Base-by-base conservation (phyloP, 257 asterid species). In the Rhazya stricta region DNA sequence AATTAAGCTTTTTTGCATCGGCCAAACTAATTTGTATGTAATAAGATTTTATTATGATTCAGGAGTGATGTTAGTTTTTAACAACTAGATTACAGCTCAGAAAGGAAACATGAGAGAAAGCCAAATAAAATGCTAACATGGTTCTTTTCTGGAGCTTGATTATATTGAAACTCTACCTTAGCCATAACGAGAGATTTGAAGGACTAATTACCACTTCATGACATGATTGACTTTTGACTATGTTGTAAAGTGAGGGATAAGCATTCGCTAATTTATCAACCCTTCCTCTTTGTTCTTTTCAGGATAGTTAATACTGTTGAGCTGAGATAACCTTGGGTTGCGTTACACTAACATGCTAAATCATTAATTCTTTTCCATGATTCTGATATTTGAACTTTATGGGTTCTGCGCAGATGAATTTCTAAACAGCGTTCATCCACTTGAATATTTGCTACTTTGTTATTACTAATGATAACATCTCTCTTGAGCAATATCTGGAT, bases 321-420 rank as follows among this genome's bases (percentile, higher is more conserved):
- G 25, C 13, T 36, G 12, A 34, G 34, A 16, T 41, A 36, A n/a
- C 32, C 42, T 62, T 63, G 45, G 6, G 29, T 9, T 63, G 45
- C 25, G 46, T 4, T 18, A 18, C 19, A 21, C 12, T 11, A 19
- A 69, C 51, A 41, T 54, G 45, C 74, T 16, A 19, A 37, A 18
- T 39, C 18, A 0, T 21, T 50, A 45, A 1, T 32, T 4, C 50
- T n/a, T 25, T 12, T 46, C 68, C 27, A 41, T 67, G 68, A 63
- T 56, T 23, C 41, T 76, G 21, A n/a, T 56, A 54, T 76, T 30
- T 53, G 41, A 56, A 71, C 54, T 71, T 61, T 71, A 27, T 42
- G 48, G 34, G 53, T 51, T 9, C 74, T 12, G 66, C 65, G 29
- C n/a, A 25, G 9, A 43, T 67, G 18, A 53, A 61, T 42, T 6